Percentiles rank a stretch among this genome's conserved stretches.
Conservation (phyloP, 2,329 filamentous ascomycete species). For the Microcyclosporella mali region DNA sequence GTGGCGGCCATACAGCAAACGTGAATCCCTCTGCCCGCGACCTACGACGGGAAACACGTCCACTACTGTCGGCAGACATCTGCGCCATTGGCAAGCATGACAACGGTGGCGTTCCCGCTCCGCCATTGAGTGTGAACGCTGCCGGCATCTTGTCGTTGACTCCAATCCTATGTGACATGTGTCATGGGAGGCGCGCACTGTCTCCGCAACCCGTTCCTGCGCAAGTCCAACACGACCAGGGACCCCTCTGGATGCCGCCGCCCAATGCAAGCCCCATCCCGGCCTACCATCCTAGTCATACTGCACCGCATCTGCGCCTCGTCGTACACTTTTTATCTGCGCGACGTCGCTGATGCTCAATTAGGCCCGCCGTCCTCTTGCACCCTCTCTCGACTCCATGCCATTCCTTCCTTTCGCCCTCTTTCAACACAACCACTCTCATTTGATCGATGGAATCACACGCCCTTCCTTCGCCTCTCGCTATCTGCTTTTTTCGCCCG, state of each 20-base stretch:
- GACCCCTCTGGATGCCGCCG: constrained; percentile 5
- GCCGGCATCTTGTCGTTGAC: background rate
- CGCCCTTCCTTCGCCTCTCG: background rate
- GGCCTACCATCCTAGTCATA: constrained; percentile 7
- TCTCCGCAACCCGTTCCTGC: constrained; percentile 17
- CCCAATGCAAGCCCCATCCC: constrained; percentile 5
- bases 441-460: background rate
- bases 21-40: too few species aligned
- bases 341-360: constrained; percentile 13
- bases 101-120: background rate
- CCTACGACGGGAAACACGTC: too few species aligned
- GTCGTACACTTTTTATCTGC: too few species aligned
- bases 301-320: constrained; percentile 3
- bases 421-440: background rate
- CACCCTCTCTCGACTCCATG: constrained; percentile 4
- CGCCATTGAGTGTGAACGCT: background rate
- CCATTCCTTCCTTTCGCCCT: background rate
- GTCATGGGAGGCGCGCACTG: background rate
- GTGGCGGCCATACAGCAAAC: too few species aligned
- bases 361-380: constrained; percentile 8
- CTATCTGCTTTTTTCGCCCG: background rate
- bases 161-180: background rate
- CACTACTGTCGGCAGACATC: background rate
- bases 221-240: constrained; percentile 5
- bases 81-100: background rate